A percentile compares a stretch with the other conserved stretches of the same genome.
phyloP scores from a whole-genome alignment of 78 protist species.

The Dictyostelium capitatum region DNA sequence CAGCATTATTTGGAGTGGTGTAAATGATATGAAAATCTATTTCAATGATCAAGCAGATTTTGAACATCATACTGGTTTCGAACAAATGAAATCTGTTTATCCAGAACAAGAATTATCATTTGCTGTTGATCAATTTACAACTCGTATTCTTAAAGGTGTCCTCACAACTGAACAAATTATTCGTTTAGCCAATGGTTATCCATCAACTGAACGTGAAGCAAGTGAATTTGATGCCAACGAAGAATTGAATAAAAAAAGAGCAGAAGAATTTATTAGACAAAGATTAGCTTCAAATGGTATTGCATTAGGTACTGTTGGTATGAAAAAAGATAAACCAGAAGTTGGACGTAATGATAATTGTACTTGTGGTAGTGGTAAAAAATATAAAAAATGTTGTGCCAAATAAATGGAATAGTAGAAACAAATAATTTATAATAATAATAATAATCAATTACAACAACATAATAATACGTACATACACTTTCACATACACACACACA shows the following conservation, averaged over 20 bases:
- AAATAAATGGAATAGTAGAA: conserved; percentile 17
- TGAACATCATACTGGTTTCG: conserved; percentile 74
- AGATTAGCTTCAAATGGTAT: conserved; percentile 67
- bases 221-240: conserved; percentile 56
- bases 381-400: conserved; percentile 73
- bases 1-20: conserved; percentile 79
- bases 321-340: conserved; percentile 22
- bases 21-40: conserved; percentile 72
- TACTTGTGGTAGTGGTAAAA: conserved; percentile 80
- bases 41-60: conserved; percentile 53
- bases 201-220: conserved; percentile 86
- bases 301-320: conserved; percentile 47
- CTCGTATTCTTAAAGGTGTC: conserved; percentile 70
- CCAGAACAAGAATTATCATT: conserved; percentile 37
- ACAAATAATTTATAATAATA: too few relatives aligned
- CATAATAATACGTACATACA: too few relatives aligned
- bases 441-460: neutral
- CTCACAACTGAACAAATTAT: conserved; percentile 74
- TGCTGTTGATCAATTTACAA: conserved; percentile 80
- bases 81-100: conserved; percentile 72
- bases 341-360: conserved; percentile 76
- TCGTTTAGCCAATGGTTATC: conserved; percentile 79
- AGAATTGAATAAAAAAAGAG: conserved; percentile 66
- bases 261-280: conserved; percentile 69
- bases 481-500: too few relatives aligned